Evolutionary conservation across 441 rosid genomes (phyloP), one percentile per base, ranked within the genome.

Genomic region (Populus hybrid): DNA sequence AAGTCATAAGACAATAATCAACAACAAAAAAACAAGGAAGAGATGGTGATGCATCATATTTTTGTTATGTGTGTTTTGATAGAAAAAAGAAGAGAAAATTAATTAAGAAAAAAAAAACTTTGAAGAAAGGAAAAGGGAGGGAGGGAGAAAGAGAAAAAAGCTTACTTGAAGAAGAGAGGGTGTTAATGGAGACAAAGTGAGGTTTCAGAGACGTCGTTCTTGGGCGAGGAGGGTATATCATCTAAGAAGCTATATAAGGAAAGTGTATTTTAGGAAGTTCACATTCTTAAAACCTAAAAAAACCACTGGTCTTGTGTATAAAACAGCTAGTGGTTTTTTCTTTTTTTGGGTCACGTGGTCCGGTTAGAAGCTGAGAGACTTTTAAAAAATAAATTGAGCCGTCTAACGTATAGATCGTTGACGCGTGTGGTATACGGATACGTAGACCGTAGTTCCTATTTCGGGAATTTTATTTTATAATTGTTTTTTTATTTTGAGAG

Each of bases 401-500:
- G 81, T 82, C 85, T 32, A 26, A 67, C 91, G 71, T 82, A 83
- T 90, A 77, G 90, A 85, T 87, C 72, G 6, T 65, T 32, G 93
- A 89, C 93, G 80, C 91, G 90, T 88, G 87, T 79, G 65, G 78
- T 61, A 24, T 73, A 69, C 67, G 77, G 34, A 32, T 32, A 32
- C 34, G 34, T 32, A 32, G 67, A 66, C 30, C 46, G 70, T 70
- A 66, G 54, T 84, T 81, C 68, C 81, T 70, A 77, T 78, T 83
- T 83, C 46, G 16, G 87, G 76, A 79, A 79, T 32, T 65, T 67
- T 40, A 4, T 65, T 65, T 20, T 24, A 11, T 28, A 65, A 65
- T 65, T 28, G 18, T 3, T 5, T 1, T 2, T 12, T 20, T 6
- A 8, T 59, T 35, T 4, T 30, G 40, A 35, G n/a, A 61, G 69